Evolutionary conservation across 768 basidiomycete genomes (phyloP), one percentile per base, ranked within the genome.

Genomic region (Lactifluus subvellereus): DNA sequence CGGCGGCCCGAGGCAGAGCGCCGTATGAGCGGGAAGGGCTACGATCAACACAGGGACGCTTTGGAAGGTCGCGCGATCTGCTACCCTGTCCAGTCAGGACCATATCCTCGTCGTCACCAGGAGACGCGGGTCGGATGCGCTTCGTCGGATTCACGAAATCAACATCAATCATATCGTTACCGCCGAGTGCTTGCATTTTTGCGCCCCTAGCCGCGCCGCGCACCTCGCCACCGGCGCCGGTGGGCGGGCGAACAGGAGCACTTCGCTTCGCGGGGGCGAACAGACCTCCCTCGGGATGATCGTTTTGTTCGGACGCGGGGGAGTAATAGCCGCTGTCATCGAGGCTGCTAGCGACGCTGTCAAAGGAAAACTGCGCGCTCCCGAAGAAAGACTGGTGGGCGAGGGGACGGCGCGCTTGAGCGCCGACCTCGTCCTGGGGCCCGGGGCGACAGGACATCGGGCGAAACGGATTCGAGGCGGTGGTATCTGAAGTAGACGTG

Each of bases 261-360:
- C 1, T 18, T 10, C 50, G 57, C 48, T 56, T 50, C 22, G 16
- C 22, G 8, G 49, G 7, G 6, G 33, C 16, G 22, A 61, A 42
- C 51, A 38, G 61, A 40, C 27, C 56, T 30, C 14, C 57, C 45
- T 64, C 62, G 8, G 11, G 30, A 7, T 59, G 30, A 7, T 59
- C 63, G 27, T 43, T 52, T 13, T 55, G 54, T 18, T 64, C 61
- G 2, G 62, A 53, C 54, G 53, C 18, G 18, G 54, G 51, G 20
- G 64, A 65, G 56, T 57, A 65, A 38, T 66, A 64, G 33, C 62
- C 62, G 16, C 66, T 64, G 35, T 66, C 66, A 16, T 64, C 59
- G 4, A 59, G 35, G 13, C 52, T 40, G 6, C 14, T 45, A 3
- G 40, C 1, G 33, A 52, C 58, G 16, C 45, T 42, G 42, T 64